Base-by-base conservation (phyloP, 345 rosid genomes). In the Eucalyptus rudis region DNA sequence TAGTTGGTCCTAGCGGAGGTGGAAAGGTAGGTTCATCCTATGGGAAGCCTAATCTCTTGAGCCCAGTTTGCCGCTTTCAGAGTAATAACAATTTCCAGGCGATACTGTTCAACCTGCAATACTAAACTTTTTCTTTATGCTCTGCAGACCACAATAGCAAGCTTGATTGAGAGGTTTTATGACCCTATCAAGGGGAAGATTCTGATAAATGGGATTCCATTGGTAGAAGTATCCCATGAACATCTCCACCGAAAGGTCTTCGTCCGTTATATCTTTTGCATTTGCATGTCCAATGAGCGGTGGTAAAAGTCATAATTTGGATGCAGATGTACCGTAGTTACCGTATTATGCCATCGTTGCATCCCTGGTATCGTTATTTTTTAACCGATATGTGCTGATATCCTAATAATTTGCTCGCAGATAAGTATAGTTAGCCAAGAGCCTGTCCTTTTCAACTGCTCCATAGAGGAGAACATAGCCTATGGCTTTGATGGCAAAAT, bases 1-100 rank as follows among this genome's bases (percentile, higher is more conserved):
- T 96, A 83, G 99, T 97, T 43, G 99, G 99, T 89, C 99, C 98
- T 66, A 97, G 99, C 88, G 99, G 99, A 88, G 99, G 99, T 45
- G 99, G 99, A 89, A 97, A 97, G 92, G 98, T 97, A 94, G 92
- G 47, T 89, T 89, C 88, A 10, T 62, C 49, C 13, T 49, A 25
- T 36, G 31, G 76, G 56, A 8, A 22, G 31, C 4, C 31, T 33
- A n/a, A n/a, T n/a, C n/a, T n/a, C n/a, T n/a, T n/a, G n/a, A n/a
- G n/a, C n/a, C n/a, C n/a, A 9, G 81, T 76, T 76, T 76, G 8
- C 83, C 14, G 1, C 83, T 36, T 24, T 71, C 27, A 10, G 45
- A 36, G 45, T 76, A 36, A 10, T 36, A 36, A 20, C 6, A 36
- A 76, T 76, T 76, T 3, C 45, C 83, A 20, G 83, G 45, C 33